phyloP scores from a whole-genome alignment of 2,329 filamentous ascomycete genomes.

The Orbilia javanica region DNA sequence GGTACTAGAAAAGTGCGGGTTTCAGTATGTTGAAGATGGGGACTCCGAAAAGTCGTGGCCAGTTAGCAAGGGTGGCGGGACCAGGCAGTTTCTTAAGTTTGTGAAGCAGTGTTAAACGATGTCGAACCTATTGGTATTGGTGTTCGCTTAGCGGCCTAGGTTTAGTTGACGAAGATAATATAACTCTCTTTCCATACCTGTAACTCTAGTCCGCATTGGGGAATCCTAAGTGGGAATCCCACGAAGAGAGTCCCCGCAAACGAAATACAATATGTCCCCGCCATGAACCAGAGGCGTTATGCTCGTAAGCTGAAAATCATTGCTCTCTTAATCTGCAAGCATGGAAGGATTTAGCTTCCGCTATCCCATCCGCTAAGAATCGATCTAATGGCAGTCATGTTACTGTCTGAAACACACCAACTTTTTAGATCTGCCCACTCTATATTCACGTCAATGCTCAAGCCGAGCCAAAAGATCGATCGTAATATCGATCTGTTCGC shows the following conservation, averaged over 20 bases:
- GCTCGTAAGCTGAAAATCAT: background rate
- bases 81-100: conserved; percentile 40
- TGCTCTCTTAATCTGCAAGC: background rate
- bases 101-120: conserved; percentile 6
- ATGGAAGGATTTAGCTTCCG: background rate
- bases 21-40: conserved; percentile 23
- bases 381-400: background rate
- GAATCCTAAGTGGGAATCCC: background rate
- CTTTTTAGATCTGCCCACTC: background rate
- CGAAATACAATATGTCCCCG: conserved; percentile 23
- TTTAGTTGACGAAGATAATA: background rate
- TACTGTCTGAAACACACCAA: background rate
- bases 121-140: background rate
- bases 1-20: conserved; percentile 42
- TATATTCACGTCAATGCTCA: background rate
- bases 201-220: conserved; percentile 16
- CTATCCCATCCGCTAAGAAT: no score
- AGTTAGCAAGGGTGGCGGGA: conserved; percentile 43
- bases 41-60: conserved; percentile 37
- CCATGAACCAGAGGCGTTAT: no score
- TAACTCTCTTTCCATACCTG: background rate
- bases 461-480: background rate
- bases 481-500: background rate
- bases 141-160: background rate
- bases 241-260: conserved; percentile 17